Base-by-base conservation (phyloP, 208 protist genomes). In the Trypanosoma melophagium region DNA sequence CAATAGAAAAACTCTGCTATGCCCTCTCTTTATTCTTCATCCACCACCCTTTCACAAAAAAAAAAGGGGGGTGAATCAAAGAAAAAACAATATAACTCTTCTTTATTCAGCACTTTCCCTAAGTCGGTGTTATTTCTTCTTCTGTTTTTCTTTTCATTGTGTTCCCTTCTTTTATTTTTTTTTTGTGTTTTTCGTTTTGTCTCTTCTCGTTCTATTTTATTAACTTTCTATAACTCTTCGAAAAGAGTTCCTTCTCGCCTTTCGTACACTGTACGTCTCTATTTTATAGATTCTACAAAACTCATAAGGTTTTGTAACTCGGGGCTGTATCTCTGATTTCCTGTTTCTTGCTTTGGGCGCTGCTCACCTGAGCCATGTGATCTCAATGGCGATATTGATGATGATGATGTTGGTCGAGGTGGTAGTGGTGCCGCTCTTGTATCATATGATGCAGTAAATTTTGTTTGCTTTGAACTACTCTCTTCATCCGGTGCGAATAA, bases 271-370 rank as follows among this genome's bases (percentile, higher is more conserved):
- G 16, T 14, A 47, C 28, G 3, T 35, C 28, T 35, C 35, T 65
- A 71, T 22, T 57, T 71, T 14, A 71, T 71, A 50, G 66, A 71
- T 13, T 63, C 57, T 8, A 71, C 66, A 64, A 64, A 71, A 42
- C 58, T 63, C 16, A 71, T 38, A 21, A 71, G 28, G 45, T 58
- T 63, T 24, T n/a, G 57, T 3, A 71, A 57, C 49, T 71, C 66
- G 1, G 56, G 56, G 17, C 57, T 71, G 35, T 63, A 71, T 14
- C 66, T 63, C 12, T 61, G 45, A 55, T 22, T 56, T 49, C 21
- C 4, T 63, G 17, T 22, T 3, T 59, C 49, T 49, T 64, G 10
- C n/a, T 40, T 7, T 14, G 22, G 19, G 16, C 38, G 45, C 16
- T 47, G 19, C 13, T 19, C 60, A 24, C 25, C 14, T 7, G 5